Conservation (phyloP, 2,329 filamentous ascomycete species). For the Colletotrichum paranaense region DNA sequence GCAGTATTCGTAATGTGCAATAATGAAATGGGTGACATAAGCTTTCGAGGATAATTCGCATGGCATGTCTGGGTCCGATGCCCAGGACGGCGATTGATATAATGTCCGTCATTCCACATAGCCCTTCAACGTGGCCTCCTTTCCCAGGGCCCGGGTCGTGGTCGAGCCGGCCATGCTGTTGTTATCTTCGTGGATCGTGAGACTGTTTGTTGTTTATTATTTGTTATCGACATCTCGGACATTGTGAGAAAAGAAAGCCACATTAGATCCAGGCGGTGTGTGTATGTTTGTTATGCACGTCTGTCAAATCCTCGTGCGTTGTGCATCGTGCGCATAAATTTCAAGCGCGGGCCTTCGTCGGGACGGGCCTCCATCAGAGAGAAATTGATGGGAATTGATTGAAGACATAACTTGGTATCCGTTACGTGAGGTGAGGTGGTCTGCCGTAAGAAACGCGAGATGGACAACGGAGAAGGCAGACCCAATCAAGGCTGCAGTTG, state of each 20-base stretch:
- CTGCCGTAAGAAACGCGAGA: not conserved
- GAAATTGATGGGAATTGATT: too few species aligned
- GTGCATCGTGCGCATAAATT: not conserved
- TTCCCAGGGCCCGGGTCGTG: not conserved
- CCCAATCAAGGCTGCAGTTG: not conserved
- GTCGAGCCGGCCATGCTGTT: not conserved
- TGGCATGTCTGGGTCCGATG: not conserved
- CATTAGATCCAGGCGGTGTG: not conserved
- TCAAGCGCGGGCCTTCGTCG: constrained; percentile 23
- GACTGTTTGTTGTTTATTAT: constrained; percentile 1
- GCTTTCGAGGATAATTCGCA: not conserved
- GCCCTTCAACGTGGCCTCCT: not conserved
- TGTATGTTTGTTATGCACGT: constrained; percentile 22
- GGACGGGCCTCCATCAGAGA: constrained; percentile 29
- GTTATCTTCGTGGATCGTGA: not conserved
- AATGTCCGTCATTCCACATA: not conserved
- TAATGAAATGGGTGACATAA: not conserved
- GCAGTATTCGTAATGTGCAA: not conserved
- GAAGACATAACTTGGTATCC: not conserved
- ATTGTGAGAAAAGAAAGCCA: not conserved
- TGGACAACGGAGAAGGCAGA: not conserved
- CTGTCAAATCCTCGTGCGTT: not conserved
- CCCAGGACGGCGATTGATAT: not conserved
- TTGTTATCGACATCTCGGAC: not conserved
- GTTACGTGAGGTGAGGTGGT: too few species aligned